Base-by-base conservation (phyloP, 345 rosid genomes). In the Melaleuca alternifolia region DNA sequence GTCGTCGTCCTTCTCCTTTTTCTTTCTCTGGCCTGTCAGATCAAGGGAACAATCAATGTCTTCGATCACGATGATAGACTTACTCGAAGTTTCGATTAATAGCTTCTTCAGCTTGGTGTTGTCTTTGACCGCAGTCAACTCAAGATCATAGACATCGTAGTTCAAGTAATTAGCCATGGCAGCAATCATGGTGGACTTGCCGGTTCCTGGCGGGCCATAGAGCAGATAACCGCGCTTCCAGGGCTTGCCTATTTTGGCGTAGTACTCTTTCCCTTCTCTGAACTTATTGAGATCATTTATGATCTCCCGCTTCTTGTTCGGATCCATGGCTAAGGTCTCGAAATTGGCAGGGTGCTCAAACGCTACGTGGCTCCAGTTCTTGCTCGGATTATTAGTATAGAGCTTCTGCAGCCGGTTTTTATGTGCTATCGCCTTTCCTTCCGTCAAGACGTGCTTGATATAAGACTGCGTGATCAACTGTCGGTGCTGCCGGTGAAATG, bases 151-250 rank as follows among this genome's bases (percentile, higher is more conserved):
- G 20, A 96, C 93, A 87, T 96, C 97, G 85, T 94, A 96, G 48
- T 88, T 83, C 87, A 95, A 85, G 79, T 90, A 89, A 87, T 96
- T 95, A 0, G 98, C 96, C 89, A 95, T 94, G 56, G 96, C 96
- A 2, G 96, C 90, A 21, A 95, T 92, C 91, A 94, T 94, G 26
- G 95, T 92, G 1, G 99, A 96, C 82, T 96, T 95, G 12, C 98
- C 99, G 6, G 98, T 94, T 11, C 97, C 96, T 0, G 97, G 93
- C 18, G 95, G 95, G 18, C 96, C 98, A 83, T 90, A 91, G 51
- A 96, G 91, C 23, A 96, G 92, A 89, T 96, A 96, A 23, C 96
- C 95, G 0, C 99, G 85, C 89, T 96, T 96, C 99, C 99, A 96
- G 15, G 93, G 88, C 89, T 95, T 95, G 12, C 95, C 97, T 50